phyloP scores from a whole-genome alignment of 169 alveolate species.

The Babesia sp. region DNA sequence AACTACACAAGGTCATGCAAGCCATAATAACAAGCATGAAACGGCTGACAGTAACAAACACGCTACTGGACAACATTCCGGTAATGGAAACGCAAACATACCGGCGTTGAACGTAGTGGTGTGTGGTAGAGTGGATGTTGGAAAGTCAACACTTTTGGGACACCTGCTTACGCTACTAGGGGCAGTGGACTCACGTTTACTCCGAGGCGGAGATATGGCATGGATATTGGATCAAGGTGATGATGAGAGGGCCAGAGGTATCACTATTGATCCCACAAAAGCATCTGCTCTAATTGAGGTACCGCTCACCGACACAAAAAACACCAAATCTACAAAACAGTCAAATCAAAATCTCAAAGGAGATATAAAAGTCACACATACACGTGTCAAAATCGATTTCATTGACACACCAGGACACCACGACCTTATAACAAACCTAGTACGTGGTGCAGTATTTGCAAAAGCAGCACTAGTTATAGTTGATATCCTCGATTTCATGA shows the following conservation, averaged over 20 bases:
- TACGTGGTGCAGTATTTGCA: conserved; percentile 74
- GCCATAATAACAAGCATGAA: background rate
- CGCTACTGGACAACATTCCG: background rate
- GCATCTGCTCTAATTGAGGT: conserved; percentile 20
- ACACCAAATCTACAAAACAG: background rate
- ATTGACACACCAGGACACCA: conserved; percentile 80
- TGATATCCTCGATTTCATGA: conserved; percentile 69
- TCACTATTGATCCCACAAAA: conserved; percentile 67
- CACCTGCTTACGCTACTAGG: conserved; percentile 44
- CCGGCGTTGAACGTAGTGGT: conserved; percentile 70
- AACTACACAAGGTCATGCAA: background rate
- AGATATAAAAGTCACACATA: conserved; percentile 1
- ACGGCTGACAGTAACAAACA: background rate
- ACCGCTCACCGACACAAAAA: background rate
- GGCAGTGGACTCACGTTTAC: conserved; percentile 30
- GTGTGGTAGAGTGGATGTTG: conserved; percentile 76
- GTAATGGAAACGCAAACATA: background rate
- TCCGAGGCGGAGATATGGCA: conserved; percentile 30
- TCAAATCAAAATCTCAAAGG: conserved; percentile 13
- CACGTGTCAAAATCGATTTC: conserved; percentile 66
- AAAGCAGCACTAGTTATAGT: conserved; percentile 70
- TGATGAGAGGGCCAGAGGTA: conserved; percentile 75
- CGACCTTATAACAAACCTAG: conserved; percentile 71
- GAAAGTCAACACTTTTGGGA: conserved; percentile 78
- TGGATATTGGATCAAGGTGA: conserved; percentile 76